A percentile compares a stretch with the other conserved stretches of the same genome.
Conservation (phyloP, 768 basidiomycete genomes). For the Nevesoporus exiguus region DNA sequence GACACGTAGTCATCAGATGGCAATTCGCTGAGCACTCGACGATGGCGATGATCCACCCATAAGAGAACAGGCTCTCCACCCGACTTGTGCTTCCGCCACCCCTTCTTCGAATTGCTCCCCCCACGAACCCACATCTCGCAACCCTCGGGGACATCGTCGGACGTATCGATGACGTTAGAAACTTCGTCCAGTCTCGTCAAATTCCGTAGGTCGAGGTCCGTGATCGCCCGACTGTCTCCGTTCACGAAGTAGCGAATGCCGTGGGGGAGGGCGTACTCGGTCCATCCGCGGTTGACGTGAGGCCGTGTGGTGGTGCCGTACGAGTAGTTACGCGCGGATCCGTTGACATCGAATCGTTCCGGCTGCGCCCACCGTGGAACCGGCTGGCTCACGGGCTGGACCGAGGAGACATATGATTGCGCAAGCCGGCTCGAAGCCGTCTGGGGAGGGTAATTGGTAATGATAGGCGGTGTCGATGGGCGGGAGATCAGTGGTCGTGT, state of each 20-base stretch:
- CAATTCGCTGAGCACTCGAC: conserved; percentile 48
- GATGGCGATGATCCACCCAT: conserved; percentile 66
- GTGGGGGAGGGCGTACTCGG: conserved; percentile 73
- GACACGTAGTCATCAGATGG: conserved; percentile 32
- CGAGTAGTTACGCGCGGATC: conserved; percentile 27
- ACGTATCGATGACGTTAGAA: conserved; percentile 31
- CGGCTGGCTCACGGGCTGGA: conserved; percentile 24
- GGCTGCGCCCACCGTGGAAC: conserved; percentile 29
- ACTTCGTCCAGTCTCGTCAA: conserved; percentile 44
- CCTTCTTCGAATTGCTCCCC: conserved; percentile 26
- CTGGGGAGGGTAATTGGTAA: conserved; percentile 21
- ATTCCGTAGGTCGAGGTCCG: conserved; percentile 65
- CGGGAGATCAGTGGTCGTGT: conserved; percentile 48
- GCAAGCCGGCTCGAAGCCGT: conserved; percentile 23
- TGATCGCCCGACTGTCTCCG: conserved; percentile 56
- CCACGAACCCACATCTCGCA: conserved; percentile 68
- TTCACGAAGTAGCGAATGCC: conserved; percentile 68
- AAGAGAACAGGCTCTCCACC: conserved; percentile 36
- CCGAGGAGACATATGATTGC: conserved; percentile 21
- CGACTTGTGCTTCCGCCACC: conserved; percentile 32
- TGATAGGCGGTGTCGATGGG: conserved; percentile 29
- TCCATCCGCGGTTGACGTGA: conserved; percentile 55
- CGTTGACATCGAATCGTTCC: conserved; percentile 25
- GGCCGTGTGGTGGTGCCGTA: conserved; percentile 28
- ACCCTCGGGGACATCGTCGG: conserved; percentile 34